These are phyloP conservation scores for Cryptomeria japonica DNA, from an alignment of 75 land plant genomes.

Conservation along the genomic window DNA sequence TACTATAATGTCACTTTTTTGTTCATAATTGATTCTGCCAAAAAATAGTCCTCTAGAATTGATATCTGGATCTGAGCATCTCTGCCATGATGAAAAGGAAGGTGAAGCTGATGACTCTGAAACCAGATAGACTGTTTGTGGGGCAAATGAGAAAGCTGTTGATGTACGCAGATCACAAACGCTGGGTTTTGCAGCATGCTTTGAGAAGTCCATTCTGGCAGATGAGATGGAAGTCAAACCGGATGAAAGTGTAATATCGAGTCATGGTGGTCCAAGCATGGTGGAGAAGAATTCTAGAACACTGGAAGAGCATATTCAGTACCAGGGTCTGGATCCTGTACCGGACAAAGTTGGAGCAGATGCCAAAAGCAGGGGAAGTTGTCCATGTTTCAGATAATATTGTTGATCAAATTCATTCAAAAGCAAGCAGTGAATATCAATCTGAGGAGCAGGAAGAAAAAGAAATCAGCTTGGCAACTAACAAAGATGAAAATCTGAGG, in stretches of 20 bases:
- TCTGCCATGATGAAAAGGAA: background rate
- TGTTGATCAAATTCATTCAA: background rate
- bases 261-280: background rate
- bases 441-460: background rate
- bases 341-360: background rate
- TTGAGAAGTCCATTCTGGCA: background rate
- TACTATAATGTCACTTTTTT: no score
- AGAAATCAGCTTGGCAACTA: background rate
- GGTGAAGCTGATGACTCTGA: background rate
- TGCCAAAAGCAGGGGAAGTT: background rate
- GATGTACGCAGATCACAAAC: background rate
- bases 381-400: background rate
- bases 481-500: background rate
- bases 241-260: background rate
- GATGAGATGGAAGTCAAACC: background rate
- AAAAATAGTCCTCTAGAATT: background rate
- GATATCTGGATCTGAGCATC: background rate
- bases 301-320: background rate
- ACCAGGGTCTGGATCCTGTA: background rate
- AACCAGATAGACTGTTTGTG: background rate
- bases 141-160: background rate
- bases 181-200: background rate
- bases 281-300: background rate
- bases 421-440: background rate
- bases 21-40: background rate